These are phyloP conservation scores for Pythium plurisporium DNA, from an alignment of 352 stramenopile species.

Conservation along the genomic window DNA sequence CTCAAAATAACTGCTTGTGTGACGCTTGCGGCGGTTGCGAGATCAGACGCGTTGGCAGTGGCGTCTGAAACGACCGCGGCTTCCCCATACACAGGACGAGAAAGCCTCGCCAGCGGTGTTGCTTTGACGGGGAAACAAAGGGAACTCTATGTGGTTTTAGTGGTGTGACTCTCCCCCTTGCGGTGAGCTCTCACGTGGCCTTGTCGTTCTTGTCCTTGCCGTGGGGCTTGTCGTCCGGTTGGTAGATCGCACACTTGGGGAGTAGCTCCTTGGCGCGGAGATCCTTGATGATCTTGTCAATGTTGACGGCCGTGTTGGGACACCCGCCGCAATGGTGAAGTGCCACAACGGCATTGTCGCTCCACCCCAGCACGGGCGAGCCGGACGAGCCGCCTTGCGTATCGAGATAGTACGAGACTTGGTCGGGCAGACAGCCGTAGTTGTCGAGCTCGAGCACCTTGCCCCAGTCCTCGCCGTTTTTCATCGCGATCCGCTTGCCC, in stretches of 20 bases:
- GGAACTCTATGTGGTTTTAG: too few species aligned
- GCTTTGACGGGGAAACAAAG: too few species aligned
- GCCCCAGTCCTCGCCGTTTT: slow-evolving; percentile 48
- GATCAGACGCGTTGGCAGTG: too few species aligned
- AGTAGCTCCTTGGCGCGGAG: slow-evolving; percentile 26
- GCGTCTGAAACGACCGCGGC: too few species aligned
- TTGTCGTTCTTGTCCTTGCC: slow-evolving; percentile 37
- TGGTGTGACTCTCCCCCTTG: too few species aligned
- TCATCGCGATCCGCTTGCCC: slow-evolving; percentile 45
- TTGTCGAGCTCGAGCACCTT: slow-evolving; percentile 35
- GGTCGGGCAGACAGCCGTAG: slow-evolving; percentile 31
- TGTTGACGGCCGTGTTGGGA: slow-evolving; percentile 52
- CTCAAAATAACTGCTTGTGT: too few species aligned
- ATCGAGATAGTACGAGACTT: slow-evolving; percentile 62
- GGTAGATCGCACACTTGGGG: slow-evolving; percentile 30
- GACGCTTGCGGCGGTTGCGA: too few species aligned
- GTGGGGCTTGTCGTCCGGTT: too few species aligned
- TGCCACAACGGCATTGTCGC: slow-evolving; percentile 54
- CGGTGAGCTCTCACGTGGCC: too few species aligned
- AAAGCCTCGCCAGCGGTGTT: too few species aligned
- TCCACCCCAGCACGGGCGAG: slow-evolving; percentile 45
- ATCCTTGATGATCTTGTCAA: slow-evolving; percentile 40
- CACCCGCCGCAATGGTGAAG: slow-evolving; percentile 69
- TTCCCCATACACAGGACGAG: too few species aligned
- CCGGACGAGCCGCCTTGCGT: slow-evolving; percentile 61